These are phyloP conservation scores for Agastache rugosa DNA, from an alignment of 257 asterid genomes.

Conservation along the genomic window DNA sequence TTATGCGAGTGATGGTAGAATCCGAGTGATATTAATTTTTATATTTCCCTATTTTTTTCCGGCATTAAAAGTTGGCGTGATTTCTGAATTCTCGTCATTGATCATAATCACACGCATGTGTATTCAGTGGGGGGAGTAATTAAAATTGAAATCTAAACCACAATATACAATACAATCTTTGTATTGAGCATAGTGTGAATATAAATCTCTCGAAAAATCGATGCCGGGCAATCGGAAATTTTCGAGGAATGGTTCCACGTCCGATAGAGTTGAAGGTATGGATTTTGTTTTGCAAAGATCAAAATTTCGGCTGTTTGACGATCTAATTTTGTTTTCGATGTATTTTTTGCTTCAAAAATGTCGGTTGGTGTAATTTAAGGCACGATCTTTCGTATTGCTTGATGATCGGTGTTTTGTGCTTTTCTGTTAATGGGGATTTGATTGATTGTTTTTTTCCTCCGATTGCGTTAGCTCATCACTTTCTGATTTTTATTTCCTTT, in stretches of 20 bases:
- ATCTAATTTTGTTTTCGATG: conserved; percentile 20
- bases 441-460: not conserved
- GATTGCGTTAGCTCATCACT: conserved; percentile 12
- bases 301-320: not conserved
- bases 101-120: conserved; percentile 51
- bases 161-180: conserved; percentile 22
- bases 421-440: conserved; percentile 30
- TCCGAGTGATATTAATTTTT: conserved; percentile 32
- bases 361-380: conserved; percentile 15
- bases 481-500: not conserved
- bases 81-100: conserved; percentile 42
- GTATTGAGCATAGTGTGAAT: conserved; percentile 31
- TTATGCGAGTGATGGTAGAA: conserved; percentile 34
- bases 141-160: conserved; percentile 36
- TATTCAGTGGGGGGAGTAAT: conserved; percentile 32
- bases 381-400: conserved; percentile 26
- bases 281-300: conserved; percentile 1
- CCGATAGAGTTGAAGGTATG: conserved; percentile 50
- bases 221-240: conserved; percentile 59
- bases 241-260: conserved; percentile 48
- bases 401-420: conserved; percentile 38
- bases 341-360: conserved; percentile 19
- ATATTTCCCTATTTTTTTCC: not conserved
- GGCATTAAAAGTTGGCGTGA: conserved; percentile 47
- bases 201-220: conserved; percentile 38